Evolutionary conservation across 106 monocot genomes (phyloP), one percentile per base, ranked within the genome.

Genomic region (Acorus calamus): DNA sequence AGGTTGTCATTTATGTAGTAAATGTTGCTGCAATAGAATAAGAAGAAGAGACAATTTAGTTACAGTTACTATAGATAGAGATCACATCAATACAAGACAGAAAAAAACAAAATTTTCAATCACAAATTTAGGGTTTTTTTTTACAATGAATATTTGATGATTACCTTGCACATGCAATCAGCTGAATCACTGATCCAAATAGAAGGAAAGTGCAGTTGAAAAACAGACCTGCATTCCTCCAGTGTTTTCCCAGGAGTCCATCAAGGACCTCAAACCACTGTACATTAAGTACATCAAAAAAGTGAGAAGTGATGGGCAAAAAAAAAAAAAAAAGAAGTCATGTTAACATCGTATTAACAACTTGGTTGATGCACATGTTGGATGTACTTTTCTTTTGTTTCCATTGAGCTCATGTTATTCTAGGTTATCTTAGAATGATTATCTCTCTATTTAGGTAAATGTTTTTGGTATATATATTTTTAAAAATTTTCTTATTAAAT

Each of bases 141-240:
- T 11, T 49, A 11, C 2, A 49, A 63, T 45, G 5, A 52, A 62
- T 68, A 28, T 7, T 43, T 5, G 5, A 14, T 48, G 44, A 41
- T 69, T 49, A 89, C 89, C 89, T 89, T 48, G 89, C 89, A 52
- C 89, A 89, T 56, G 89, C 89, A 71, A 89, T 89, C 6, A 89
- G 79, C 67, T 89, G 89, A 60, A 89, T 89, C 10, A 89, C 88
- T 11, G 88, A 88, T 60, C 88, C 88, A 65, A 88, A 88, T 49
- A 88, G 84, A 56, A 87, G 87, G 73, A 88, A 88, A 47, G 89
- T 89, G 68, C 89, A 89, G 71, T 89, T 89, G 79, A 89, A 89
- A 51, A 89, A 67, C n/a, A 89, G 79, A 14, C 89, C 89, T 7
- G 62, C 66, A 49, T 89, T 89, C 46, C 89, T 79, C 89, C 89